Base-by-base conservation (phyloP, 495 filamentous ascomycete genomes). In the Lepraria neglecta region DNA sequence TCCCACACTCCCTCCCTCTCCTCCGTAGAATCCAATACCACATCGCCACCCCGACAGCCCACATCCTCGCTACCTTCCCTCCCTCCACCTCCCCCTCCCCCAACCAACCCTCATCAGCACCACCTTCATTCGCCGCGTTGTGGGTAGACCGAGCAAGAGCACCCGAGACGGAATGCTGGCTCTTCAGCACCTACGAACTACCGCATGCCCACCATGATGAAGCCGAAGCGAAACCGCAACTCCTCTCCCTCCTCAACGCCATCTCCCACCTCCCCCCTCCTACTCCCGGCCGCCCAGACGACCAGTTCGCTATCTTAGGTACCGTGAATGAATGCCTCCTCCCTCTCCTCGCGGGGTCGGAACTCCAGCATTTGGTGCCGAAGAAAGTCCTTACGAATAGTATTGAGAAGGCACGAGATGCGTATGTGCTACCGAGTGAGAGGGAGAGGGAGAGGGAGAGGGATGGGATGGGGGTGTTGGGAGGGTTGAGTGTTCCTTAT, bases 91-190 rank as follows among this genome's bases (percentile, higher is more conserved):
- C 60, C 43, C 53, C 42, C 15, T 56, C 50, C 12, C 19, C 12
- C 14, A 12, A 44, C 12, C 42, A 24, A 24, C 24, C 24, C 24
- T 24, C 24, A 24, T 9, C 9, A 38, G n/a, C 35, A 56, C 55
- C 46, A n/a, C 42, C 46, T 63, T 59, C 65, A 46, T 71, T 60
- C 66, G 24, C 65, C 64, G 80, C 81, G 21, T 83, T 80, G 1
- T 81, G 78, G 62, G 72, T 85, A 17, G 83, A 89, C 69, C 72
- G 86, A 30, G 76, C 76, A 38, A 68, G 76, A 11, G 77, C 74
- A 6, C 80, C 80, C 0, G 81, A 87, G 63, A 88, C 85, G 21
- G 79, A 87, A 64, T 73, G 83, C 15, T 79, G 81, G 76, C 30
- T 87, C 4, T 88, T 82, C 63, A 77, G 73, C 33, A 83, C 81